These are phyloP conservation scores for Psilocybe cubensis DNA, from an alignment of 768 basidiomycete genomes.

Conservation along the genomic window DNA sequence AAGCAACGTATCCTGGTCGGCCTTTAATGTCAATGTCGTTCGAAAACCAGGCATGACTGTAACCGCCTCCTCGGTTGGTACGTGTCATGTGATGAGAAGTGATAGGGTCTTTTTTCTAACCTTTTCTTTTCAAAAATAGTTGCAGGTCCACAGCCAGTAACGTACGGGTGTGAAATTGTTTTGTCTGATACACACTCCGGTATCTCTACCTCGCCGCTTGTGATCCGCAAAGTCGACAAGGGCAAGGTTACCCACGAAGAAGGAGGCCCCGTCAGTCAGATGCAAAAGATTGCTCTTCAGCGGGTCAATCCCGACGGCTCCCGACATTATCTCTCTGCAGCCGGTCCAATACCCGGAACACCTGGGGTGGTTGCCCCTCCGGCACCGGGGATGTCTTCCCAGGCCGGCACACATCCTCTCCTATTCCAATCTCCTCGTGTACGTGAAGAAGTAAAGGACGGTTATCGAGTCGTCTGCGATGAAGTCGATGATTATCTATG, in stretches of 20 bases:
- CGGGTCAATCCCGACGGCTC: conserved; percentile 81
- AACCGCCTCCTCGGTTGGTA: conserved; percentile 60
- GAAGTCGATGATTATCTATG: conserved; percentile 95
- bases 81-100: conserved; percentile 58
- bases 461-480: conserved; percentile 73
- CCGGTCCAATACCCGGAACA: conserved; percentile 82
- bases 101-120: conserved; percentile 16
- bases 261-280: conserved; percentile 91
- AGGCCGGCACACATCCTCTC: conserved; percentile 80
- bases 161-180: conserved; percentile 89
- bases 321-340: conserved; percentile 87
- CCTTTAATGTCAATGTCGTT: conserved; percentile 91
- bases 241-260: conserved; percentile 86
- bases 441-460: conserved; percentile 83
- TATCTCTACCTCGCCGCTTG: conserved; percentile 81
- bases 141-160: conserved; percentile 82
- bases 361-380: conserved; percentile 68
- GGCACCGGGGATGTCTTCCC: conserved; percentile 75
- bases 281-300: conserved; percentile 95
- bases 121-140: conserved; percentile 33
- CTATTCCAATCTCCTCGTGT: conserved; percentile 80
- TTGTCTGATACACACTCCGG: conserved; percentile 86
- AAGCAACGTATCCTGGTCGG: conserved; percentile 92
- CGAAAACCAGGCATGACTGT: conserved; percentile 64
- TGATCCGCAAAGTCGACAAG: conserved; percentile 93